phyloP scores from a whole-genome alignment of 2,329 filamentous ascomycete species.

The Purpureocillium takamizusanense region DNA sequence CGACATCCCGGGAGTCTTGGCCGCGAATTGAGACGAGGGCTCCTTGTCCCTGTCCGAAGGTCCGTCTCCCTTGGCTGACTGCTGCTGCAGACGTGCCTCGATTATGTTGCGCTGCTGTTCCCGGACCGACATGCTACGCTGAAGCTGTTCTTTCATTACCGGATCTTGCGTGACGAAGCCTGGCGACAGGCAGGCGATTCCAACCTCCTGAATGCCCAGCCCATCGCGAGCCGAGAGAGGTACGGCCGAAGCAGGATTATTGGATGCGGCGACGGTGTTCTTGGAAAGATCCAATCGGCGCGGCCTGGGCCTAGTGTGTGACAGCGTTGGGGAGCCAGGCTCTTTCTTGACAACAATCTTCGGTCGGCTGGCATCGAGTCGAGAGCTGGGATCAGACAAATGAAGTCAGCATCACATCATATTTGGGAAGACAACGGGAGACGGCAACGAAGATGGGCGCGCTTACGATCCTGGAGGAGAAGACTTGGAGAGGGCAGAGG shows the following conservation, averaged over 20 bases:
- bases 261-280: conserved; percentile 40
- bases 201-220: conserved; percentile 82
- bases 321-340: conserved; percentile 75
- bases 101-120: conserved; percentile 95
- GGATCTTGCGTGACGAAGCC: conserved; percentile 95
- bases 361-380: conserved; percentile 35
- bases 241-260: conserved; percentile 52
- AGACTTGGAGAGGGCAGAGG: conserved; percentile 35
- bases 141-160: conserved; percentile 90
- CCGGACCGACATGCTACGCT: conserved; percentile 85
- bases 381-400: conserved; percentile 6
- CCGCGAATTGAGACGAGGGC: conserved; percentile 37
- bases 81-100: conserved; percentile 81
- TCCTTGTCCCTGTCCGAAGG: conserved; percentile 48
- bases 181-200: conserved; percentile 86
- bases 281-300: conserved; percentile 66
- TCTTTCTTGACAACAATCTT: conserved; percentile 97
- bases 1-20: conserved; percentile 66
- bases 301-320: conserved; percentile 58
- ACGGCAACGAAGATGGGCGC: conserved; percentile 4
- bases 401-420: conserved; percentile 2
- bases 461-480: conserved; percentile 54
- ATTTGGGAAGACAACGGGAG: neutral
- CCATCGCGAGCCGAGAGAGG: conserved; percentile 73
- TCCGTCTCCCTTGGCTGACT: conserved; percentile 69